Conservation (phyloP, 2,329 filamentous ascomycete species). For the Sarocladium strictum region DNA sequence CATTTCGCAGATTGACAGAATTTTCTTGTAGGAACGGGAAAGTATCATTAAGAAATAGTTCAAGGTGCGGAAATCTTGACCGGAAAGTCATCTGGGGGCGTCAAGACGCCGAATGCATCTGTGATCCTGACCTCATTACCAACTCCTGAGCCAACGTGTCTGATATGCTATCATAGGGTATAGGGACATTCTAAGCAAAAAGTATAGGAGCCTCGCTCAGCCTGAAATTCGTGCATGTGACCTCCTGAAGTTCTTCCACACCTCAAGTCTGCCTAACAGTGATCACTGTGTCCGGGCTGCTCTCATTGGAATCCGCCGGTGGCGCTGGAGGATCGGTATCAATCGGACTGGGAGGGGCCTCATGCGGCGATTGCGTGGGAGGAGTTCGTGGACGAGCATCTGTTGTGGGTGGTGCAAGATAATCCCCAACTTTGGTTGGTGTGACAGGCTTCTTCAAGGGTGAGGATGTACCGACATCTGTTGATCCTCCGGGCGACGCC, state of each 20-base stretch:
- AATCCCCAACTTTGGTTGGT: slow-evolving; percentile 2
- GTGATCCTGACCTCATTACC: background rate
- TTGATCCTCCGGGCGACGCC: slow-evolving; percentile 5
- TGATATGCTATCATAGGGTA: background rate
- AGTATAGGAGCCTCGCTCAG: background rate
- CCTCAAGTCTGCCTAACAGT: slow-evolving; percentile 9
- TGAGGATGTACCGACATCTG: background rate
- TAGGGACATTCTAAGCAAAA: background rate
- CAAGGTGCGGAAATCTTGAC: no score
- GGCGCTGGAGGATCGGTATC: background rate
- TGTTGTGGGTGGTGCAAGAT: background rate
- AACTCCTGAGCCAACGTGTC: background rate
- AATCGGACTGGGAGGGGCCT: slow-evolving; percentile 3
- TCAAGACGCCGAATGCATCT: no score
- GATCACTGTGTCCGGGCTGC: slow-evolving; percentile 15
- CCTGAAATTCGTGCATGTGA: background rate
- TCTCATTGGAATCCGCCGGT: slow-evolving; percentile 8
- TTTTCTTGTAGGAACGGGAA: no score
- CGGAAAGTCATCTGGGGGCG: no score
- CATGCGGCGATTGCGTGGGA: background rate
- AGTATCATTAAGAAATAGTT: no score
- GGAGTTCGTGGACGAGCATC: background rate
- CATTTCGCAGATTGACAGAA: no score
- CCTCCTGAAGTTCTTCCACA: background rate
- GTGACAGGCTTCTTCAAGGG: slow-evolving; percentile 3